phyloP scores from a whole-genome alignment of 306 rosid species.

The Castanopsis chinensis region DNA sequence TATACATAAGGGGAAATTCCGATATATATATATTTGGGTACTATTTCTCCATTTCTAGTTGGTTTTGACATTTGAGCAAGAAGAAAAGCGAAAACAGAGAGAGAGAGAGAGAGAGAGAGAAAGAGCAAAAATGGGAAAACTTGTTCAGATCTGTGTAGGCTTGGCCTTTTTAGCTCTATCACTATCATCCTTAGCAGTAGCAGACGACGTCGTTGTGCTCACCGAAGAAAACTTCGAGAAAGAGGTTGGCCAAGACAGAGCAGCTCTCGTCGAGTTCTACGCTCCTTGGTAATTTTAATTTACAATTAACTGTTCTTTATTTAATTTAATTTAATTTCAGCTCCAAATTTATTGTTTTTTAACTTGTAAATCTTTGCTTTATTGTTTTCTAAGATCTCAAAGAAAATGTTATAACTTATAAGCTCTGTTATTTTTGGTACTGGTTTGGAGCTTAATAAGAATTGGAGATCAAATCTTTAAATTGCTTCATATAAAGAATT shows the following conservation, averaged over 20 bases:
- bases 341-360: neutral
- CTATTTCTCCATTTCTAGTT: neutral
- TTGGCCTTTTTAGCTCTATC: constrained; percentile 50
- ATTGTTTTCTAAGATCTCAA: neutral
- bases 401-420: neutral
- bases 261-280: constrained; percentile 94
- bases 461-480: too few relatives aligned
- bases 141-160: constrained; percentile 50
- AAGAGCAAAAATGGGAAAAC: constrained; percentile 34
- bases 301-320: neutral
- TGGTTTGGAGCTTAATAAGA: neutral
- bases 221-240: constrained; percentile 81
- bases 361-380: neutral
- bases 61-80: neutral
- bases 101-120: neutral
- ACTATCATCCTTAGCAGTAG: constrained; percentile 62
- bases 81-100: neutral
- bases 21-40: too few relatives aligned
- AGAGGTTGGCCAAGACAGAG: constrained; percentile 84
- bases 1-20: too few relatives aligned
- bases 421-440: neutral
- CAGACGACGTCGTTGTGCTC: constrained; percentile 89
- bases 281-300: constrained; percentile 73
- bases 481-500: too few relatives aligned
- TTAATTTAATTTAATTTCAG: neutral